phyloP scores from a whole-genome alignment of 1,284 basidiomycete genomes.

The Trametes polyzona region DNA sequence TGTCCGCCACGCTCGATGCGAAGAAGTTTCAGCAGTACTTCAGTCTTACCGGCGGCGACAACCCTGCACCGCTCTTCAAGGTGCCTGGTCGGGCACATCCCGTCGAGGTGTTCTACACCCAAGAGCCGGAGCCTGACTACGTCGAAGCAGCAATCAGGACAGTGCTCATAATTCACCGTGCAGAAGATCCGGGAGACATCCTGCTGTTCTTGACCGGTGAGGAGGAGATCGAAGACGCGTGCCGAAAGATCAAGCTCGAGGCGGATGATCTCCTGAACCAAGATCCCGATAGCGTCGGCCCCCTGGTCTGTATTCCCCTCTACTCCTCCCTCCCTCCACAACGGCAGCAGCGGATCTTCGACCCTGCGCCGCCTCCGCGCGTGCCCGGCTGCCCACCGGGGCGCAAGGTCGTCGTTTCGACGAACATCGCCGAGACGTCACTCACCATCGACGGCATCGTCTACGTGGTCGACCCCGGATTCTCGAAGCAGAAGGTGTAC shows the following conservation, averaged over 20 bases:
- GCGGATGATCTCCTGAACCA: constrained; percentile 79
- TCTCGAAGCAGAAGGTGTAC: constrained; percentile 97
- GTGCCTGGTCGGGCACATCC: constrained; percentile 97
- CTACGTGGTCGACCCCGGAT: constrained; percentile 98
- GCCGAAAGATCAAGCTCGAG: constrained; percentile 90
- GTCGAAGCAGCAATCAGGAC: constrained; percentile 97
- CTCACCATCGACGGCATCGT: constrained; percentile 99
- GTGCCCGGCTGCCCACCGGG: constrained; percentile 78
- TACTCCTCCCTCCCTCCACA: constrained; percentile 71
- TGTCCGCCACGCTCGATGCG: constrained; percentile 98
- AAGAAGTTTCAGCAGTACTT: constrained; percentile 98
- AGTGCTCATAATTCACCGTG: constrained; percentile 96
- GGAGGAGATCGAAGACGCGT: constrained; percentile 98
- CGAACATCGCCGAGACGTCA: constrained; percentile 98
- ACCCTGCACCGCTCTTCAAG: constrained; percentile 86
- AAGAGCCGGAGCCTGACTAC: constrained; percentile 96
- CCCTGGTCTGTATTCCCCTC: constrained; percentile 62
- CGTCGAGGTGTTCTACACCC: constrained; percentile 96
- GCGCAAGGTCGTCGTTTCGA: constrained; percentile 93
- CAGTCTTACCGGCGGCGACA: constrained; percentile 52
- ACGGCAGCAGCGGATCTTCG: constrained; percentile 96
- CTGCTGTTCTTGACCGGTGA: constrained; percentile 97
- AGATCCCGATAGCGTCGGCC: constrained; percentile 81
- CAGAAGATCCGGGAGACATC: constrained; percentile 93
- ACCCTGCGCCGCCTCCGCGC: constrained; percentile 74